A percentile compares a stretch with the other conserved stretches of the same genome.
These are phyloP conservation scores for Kalmanozyma brasiliensis DNA, from an alignment of 1,284 basidiomycete genomes.

Conservation along the genomic window DNA sequence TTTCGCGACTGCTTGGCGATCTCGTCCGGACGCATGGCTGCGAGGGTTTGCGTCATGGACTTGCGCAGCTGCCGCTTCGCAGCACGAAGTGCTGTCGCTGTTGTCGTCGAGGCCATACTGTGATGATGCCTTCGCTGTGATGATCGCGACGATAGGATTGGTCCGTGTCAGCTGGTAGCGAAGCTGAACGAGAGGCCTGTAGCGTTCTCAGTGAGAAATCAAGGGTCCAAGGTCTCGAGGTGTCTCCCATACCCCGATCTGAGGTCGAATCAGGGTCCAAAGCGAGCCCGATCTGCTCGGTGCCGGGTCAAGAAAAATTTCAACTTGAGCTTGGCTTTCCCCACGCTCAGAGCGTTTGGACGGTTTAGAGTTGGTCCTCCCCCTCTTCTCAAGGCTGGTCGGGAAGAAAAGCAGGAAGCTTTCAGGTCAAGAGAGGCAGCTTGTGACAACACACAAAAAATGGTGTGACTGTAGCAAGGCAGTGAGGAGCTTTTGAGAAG, in stretches of 20 bases:
- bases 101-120: constrained; percentile 10
- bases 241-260: neutral
- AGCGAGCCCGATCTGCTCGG: constrained; percentile 1
- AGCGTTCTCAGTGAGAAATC: too few species aligned
- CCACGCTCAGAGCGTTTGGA: too few species aligned
- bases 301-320: constrained; percentile 25
- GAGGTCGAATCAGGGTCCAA: neutral
- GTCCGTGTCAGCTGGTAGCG: neutral
- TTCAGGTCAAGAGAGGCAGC: too few species aligned
- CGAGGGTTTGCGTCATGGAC: constrained; percentile 49
- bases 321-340: neutral
- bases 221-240: constrained; percentile 6
- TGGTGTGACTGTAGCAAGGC: constrained; percentile 8
- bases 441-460: constrained; percentile 1
- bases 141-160: constrained; percentile 25
- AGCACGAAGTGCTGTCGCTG: constrained; percentile 17
- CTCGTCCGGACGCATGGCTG: constrained; percentile 29
- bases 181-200: too few species aligned
- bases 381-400: neutral
- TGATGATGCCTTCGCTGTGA: neutral
- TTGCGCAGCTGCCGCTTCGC: constrained; percentile 64
- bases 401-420: constrained; percentile 1
- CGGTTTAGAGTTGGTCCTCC: too few species aligned
- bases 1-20: constrained; percentile 27
- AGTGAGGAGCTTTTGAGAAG: neutral